These are phyloP conservation scores for Puccinia horiana DNA, from an alignment of 1,284 basidiomycete species.

Conservation along the genomic window DNA sequence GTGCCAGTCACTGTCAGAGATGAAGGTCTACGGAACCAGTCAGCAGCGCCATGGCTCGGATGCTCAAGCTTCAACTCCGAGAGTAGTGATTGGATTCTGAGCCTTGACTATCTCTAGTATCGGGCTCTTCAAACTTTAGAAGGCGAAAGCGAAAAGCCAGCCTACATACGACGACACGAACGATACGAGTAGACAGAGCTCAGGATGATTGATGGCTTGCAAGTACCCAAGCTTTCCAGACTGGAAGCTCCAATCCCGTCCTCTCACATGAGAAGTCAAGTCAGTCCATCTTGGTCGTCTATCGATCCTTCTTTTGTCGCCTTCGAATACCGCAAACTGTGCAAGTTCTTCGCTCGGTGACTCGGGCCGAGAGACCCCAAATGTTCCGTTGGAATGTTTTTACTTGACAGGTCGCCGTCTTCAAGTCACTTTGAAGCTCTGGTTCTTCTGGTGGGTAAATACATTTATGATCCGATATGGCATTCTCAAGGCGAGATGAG, in stretches of 20 bases:
- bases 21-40: neutral
- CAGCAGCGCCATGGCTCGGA: neutral
- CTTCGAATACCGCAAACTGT: neutral
- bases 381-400: neutral
- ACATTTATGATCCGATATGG: too few species aligned
- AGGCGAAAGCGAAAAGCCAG: neutral
- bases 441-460: too few species aligned
- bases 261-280: neutral
- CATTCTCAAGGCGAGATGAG: too few species aligned
- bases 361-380: neutral
- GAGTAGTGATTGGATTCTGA: neutral
- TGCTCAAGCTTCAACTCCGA: neutral
- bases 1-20: too few species aligned
- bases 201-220: neutral
- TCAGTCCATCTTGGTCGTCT: neutral
- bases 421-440: too few species aligned
- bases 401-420: neutral
- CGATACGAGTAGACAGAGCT: neutral
- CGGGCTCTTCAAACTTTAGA: neutral
- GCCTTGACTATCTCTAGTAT: neutral
- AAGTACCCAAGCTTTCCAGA: neutral
- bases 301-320: constrained; percentile 4
- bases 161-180: neutral
- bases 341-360: neutral
- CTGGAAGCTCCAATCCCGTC: neutral